phyloP scores from a whole-genome alignment of 257 asterid species.

The Lantana camara region DNA sequence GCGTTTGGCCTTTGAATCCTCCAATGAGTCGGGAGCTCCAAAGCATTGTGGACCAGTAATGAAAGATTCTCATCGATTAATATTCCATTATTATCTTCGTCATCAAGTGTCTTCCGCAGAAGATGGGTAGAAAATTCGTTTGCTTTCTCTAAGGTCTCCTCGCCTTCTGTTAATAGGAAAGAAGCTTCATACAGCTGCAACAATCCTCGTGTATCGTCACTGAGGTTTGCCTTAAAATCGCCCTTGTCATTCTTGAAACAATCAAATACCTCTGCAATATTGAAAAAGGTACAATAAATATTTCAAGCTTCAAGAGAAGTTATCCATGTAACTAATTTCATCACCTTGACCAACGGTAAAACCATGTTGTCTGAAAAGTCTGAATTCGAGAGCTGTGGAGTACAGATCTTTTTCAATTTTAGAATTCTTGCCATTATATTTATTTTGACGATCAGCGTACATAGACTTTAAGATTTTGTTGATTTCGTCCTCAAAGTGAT shows the following conservation, averaged over 20 bases:
- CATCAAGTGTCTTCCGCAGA: not conserved
- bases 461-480: too few species aligned
- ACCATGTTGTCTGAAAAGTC: too few species aligned
- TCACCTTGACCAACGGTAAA: too few species aligned
- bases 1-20: conserved; percentile 30
- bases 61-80: conserved; percentile 10
- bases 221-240: conserved; percentile 8
- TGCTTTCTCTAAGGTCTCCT: conserved; percentile 28
- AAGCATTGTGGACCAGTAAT: conserved; percentile 24
- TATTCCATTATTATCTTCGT: too few species aligned
- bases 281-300: too few species aligned
- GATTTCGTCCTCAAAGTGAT: too few species aligned
- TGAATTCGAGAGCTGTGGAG: too few species aligned
- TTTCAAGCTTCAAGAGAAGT: too few species aligned
- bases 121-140: conserved; percentile 20
- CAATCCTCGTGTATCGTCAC: conserved; percentile 27
- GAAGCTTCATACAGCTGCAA: conserved; percentile 44
- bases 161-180: conserved; percentile 17
- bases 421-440: too few species aligned
- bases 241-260: conserved; percentile 31
- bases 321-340: too few species aligned
- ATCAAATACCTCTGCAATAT: conserved; percentile 34
- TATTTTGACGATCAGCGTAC: too few species aligned
- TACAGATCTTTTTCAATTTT: too few species aligned
- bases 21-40: conserved; percentile 44